Percentiles rank a stretch among this genome's conserved stretches.
Conservation (phyloP, 164 flowering plant genomes). For the Sedum album region DNA sequence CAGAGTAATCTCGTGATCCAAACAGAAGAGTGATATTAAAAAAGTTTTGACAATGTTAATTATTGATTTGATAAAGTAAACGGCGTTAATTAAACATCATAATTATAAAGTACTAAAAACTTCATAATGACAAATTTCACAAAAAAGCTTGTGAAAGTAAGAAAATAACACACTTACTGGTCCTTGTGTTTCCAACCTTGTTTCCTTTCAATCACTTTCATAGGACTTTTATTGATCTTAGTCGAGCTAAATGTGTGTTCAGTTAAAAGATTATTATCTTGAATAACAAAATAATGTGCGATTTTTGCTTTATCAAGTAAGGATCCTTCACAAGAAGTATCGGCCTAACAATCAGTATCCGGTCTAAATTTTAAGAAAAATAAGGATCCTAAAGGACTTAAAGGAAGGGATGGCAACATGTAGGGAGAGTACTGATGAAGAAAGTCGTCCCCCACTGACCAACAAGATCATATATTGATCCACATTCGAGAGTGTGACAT, state of each 20-base stretch:
- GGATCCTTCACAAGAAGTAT: no score
- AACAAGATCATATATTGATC: not conserved
- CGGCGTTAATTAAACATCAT: conserved; percentile 3
- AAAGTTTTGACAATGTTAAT: not conserved
- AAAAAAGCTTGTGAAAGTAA: not conserved
- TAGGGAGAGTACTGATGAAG: not conserved
- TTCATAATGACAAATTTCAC: not conserved
- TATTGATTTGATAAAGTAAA: not conserved
- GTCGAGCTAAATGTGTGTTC: no score
- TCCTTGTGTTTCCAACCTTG: not conserved
- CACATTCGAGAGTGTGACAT: not conserved
- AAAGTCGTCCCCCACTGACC: conserved; percentile 5
- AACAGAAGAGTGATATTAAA: not conserved
- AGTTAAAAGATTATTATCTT: no score
- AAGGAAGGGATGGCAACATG: no score
- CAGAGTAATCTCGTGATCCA: not conserved
- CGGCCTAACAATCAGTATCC: no score
- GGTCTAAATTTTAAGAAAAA: no score
- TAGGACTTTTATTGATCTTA: no score
- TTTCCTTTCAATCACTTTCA: not conserved
- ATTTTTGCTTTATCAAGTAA: no score
- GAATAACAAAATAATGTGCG: no score
- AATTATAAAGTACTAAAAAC: not conserved
- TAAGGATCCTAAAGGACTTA: not conserved
- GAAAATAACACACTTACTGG: not conserved